These are phyloP conservation scores for Spathaspora sp. DNA, from an alignment of 1,139 yeast genomes.

Conservation along the genomic window DNA sequence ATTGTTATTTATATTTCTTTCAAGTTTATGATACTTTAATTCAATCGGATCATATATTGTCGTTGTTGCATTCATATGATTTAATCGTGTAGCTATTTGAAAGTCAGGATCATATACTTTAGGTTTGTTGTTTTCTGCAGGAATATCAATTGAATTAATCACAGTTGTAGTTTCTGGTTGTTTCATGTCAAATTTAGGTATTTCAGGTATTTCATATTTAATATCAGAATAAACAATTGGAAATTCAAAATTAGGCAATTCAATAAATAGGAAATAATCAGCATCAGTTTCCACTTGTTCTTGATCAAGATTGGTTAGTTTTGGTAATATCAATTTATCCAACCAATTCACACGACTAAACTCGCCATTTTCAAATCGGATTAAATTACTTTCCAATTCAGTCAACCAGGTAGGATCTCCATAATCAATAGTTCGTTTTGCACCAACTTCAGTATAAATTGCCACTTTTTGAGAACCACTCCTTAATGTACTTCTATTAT, in stretches of 20 bases:
- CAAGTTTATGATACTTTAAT: slow-evolving; percentile 77
- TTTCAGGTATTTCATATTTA: slow-evolving; percentile 21
- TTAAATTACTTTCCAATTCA: slow-evolving; percentile 53
- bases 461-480: slow-evolving; percentile 42
- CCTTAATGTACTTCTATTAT: slow-evolving; percentile 27
- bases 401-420: slow-evolving; percentile 24
- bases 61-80: slow-evolving; percentile 13
- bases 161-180: slow-evolving; percentile 13
- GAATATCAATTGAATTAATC: slow-evolving; percentile 38
- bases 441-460: slow-evolving; percentile 12
- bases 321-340: slow-evolving; percentile 64
- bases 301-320: slow-evolving; percentile 40
- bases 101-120: slow-evolving; percentile 44
- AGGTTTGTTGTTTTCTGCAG: slow-evolving; percentile 16
- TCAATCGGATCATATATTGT: slow-evolving; percentile 72
- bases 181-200: slow-evolving; percentile 6
- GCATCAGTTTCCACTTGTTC: slow-evolving; percentile 22
- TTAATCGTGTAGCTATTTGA: slow-evolving; percentile 17
- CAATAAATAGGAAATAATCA: slow-evolving; percentile 57
- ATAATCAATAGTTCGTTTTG: slow-evolving; percentile 19
- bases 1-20: slow-evolving; percentile 73
- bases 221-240: slow-evolving; percentile 80
- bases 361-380: slow-evolving; percentile 70
- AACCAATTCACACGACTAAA: slow-evolving; percentile 68
- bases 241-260: slow-evolving; percentile 72